These are phyloP conservation scores for Sutorius eximius DNA, from an alignment of 1,284 basidiomycete species.

Conservation along the genomic window DNA sequence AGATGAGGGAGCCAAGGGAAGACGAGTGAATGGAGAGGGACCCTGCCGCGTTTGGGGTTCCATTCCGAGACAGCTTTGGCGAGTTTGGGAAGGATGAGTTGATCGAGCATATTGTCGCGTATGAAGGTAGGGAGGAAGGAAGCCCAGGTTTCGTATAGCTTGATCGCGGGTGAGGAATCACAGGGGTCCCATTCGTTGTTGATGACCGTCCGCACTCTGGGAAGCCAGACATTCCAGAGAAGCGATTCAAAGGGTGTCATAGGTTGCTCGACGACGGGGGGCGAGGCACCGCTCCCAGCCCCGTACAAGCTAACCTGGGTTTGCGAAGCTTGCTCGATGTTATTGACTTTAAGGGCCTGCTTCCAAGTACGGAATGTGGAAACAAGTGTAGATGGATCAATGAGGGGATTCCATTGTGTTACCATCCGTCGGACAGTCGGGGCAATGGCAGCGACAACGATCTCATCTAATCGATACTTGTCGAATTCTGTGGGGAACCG, in stretches of 20 bases:
- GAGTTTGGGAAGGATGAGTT: slow-evolving; percentile 92
- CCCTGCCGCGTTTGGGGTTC: slow-evolving; percentile 60
- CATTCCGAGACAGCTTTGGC: slow-evolving; percentile 83
- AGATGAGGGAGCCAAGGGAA: slow-evolving; percentile 96
- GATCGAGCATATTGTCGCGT: slow-evolving; percentile 92
- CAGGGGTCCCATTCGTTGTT: slow-evolving; percentile 92
- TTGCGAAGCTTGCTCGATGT: slow-evolving; percentile 41
- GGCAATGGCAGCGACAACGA: slow-evolving; percentile 87
- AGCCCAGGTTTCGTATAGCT: slow-evolving; percentile 87
- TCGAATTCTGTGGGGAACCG: slow-evolving; percentile 81
- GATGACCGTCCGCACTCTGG: slow-evolving; percentile 85
- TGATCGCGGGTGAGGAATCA: slow-evolving; percentile 73
- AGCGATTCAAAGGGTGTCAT: slow-evolving; percentile 98
- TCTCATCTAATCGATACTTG: slow-evolving; percentile 81
- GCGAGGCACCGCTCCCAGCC: slow-evolving; percentile 35
- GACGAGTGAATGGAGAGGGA: slow-evolving; percentile 76
- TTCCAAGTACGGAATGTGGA: slow-evolving; percentile 71
- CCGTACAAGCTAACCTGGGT: slow-evolving; percentile 62
- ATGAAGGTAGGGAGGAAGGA: slow-evolving; percentile 88
- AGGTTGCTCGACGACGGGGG: slow-evolving; percentile 46
- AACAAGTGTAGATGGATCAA: slow-evolving; percentile 62
- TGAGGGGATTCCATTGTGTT: slow-evolving; percentile 70
- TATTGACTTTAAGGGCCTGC: slow-evolving; percentile 59
- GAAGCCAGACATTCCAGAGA: slow-evolving; percentile 94
- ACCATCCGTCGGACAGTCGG: slow-evolving; percentile 73